Conservation (phyloP, 495 filamentous ascomycete genomes). For the Neurospora sp. region DNA sequence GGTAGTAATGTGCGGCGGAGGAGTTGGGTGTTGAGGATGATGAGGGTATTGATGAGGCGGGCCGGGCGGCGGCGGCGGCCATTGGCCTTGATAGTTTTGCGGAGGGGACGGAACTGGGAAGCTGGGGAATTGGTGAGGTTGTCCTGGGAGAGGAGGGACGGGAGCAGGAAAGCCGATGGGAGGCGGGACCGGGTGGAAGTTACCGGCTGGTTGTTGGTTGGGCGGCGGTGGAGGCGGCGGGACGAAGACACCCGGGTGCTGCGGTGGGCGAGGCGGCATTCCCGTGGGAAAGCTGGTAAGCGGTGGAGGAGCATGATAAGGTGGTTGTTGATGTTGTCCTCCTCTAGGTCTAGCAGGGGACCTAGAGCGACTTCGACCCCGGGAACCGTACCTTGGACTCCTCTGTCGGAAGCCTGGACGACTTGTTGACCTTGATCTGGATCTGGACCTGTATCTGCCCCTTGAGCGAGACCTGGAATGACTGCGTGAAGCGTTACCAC, state of each 20-base stretch:
- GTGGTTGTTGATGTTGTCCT: background rate
- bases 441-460: slow-evolving; percentile 25
- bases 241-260: background rate
- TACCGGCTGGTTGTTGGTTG: background rate
- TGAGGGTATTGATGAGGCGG: background rate
- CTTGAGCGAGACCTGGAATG: slow-evolving; percentile 17
- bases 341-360: background rate
- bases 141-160: slow-evolving; percentile 11
- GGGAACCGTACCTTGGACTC: slow-evolving; percentile 7
- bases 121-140: slow-evolving; percentile 17
- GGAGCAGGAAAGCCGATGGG: background rate
- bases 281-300: background rate
- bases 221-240: background rate
- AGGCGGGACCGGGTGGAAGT: background rate
- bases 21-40: background rate
- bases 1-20: background rate
- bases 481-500: background rate
- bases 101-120: slow-evolving; percentile 13
- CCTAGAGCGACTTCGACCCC: background rate
- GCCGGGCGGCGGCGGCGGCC: background rate
- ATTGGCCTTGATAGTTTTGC: background rate
- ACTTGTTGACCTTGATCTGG: slow-evolving; percentile 28
- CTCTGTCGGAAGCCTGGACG: slow-evolving; percentile 16
- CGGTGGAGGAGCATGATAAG: background rate
- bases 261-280: background rate